These are phyloP conservation scores for Paramecium caudatum DNA, from an alignment of 73 alveolate species.

Conservation along the genomic window DNA sequence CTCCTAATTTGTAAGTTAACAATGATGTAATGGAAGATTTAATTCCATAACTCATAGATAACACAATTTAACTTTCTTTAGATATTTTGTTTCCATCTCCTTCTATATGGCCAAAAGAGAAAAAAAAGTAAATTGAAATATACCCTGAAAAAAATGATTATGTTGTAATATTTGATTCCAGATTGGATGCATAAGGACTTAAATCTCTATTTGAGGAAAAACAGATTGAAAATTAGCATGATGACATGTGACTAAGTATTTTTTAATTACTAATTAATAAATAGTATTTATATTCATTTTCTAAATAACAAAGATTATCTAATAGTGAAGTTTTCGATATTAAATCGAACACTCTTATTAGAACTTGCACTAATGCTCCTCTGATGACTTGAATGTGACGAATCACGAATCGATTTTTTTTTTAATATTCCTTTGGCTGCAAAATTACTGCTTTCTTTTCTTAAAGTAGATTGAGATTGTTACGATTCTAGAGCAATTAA, in stretches of 20 bases:
- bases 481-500: neutral
- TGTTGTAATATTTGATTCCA: slow-evolving; percentile 21
- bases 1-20: neutral
- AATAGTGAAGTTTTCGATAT: neutral
- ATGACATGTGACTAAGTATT: neutral
- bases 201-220: slow-evolving; percentile 27
- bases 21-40: neutral
- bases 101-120: slow-evolving; percentile 31
- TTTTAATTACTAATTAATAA: no score
- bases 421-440: slow-evolving; percentile 8
- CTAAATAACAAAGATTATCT: neutral
- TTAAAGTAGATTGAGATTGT: neutral
- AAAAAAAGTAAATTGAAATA: neutral
- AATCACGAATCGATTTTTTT: neutral
- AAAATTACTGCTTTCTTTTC: slow-evolving; percentile 39
- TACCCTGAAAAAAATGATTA: slow-evolving; percentile 11
- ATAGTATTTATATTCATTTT: neutral
- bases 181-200: slow-evolving; percentile 53
- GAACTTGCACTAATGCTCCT: neutral
- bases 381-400: neutral
- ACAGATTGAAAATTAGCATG: neutral
- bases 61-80: neutral
- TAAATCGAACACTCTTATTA: neutral
- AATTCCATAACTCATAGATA: neutral
- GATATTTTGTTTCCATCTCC: slow-evolving; percentile 51